Conservation (phyloP, 768 basidiomycete genomes). For the Russula ochroleuca region DNA sequence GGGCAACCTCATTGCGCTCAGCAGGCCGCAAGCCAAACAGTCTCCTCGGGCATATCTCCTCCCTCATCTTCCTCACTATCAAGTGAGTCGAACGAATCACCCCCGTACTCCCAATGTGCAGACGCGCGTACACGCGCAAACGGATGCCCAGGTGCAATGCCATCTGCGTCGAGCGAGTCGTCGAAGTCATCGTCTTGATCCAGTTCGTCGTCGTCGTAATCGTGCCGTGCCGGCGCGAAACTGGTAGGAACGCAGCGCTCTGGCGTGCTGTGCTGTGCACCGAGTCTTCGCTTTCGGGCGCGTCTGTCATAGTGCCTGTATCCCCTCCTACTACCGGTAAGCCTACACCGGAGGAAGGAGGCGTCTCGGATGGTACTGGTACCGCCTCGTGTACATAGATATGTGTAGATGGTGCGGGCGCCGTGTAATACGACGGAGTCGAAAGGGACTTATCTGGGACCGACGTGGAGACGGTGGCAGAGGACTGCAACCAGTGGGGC, state of each 20-base stretch:
- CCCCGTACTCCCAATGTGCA: conserved; percentile 32
- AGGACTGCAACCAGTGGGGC: conserved; percentile 14
- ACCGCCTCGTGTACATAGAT: conserved; percentile 30
- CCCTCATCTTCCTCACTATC: conserved; percentile 40
- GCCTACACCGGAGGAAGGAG: conserved; percentile 31
- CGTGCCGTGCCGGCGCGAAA: conserved; percentile 35
- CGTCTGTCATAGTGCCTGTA: not conserved
- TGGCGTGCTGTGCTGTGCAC: conserved; percentile 58
- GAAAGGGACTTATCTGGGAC: not conserved
- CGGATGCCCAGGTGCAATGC: conserved; percentile 50
- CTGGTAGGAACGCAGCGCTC: conserved; percentile 69
- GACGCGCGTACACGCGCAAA: conserved; percentile 44
- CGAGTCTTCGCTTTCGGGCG: conserved; percentile 36
- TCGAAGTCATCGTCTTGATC: conserved; percentile 32
- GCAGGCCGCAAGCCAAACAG: conserved; percentile 68
- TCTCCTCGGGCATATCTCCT: conserved; percentile 50
- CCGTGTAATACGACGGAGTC: conserved; percentile 21
- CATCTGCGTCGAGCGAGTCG: conserved; percentile 38
- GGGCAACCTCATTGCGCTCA: conserved; percentile 34
- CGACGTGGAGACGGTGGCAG: not conserved
- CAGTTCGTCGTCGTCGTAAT: conserved; percentile 12
- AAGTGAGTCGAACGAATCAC: conserved; percentile 45
- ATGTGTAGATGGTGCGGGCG: not conserved
- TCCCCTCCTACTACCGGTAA: not conserved
- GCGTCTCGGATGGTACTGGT: conserved; percentile 25